Conservation (phyloP, 2,329 filamentous ascomycete genomes). For the Ascochyta fabae region DNA sequence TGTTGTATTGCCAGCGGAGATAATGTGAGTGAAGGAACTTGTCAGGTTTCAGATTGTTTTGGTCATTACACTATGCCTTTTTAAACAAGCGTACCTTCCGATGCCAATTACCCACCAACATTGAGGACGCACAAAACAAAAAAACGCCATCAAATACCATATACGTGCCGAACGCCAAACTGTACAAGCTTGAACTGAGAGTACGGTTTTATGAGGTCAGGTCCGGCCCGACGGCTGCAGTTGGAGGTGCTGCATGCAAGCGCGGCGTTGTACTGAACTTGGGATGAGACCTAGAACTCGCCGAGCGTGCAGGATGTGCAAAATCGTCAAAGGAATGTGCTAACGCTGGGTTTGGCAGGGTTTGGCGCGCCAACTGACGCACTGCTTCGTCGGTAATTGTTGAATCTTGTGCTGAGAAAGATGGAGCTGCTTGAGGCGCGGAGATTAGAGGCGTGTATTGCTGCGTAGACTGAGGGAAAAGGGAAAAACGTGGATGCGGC, state of each 20-base stretch:
- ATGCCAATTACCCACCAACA: too few species aligned
- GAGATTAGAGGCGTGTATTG: neutral
- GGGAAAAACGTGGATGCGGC: neutral
- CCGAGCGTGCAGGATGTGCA: conserved; percentile 9
- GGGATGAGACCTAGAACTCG: conserved; percentile 7
- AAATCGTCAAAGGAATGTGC: conserved; percentile 5
- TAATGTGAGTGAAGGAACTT: too few species aligned
- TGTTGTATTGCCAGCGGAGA: too few species aligned
- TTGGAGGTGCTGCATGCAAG: conserved; percentile 3
- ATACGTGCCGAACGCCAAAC: too few species aligned
- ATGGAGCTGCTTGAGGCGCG: neutral
- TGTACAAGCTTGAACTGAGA: neutral
- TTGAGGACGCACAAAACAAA: too few species aligned
- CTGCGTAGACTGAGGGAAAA: neutral
- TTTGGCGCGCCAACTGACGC: neutral
- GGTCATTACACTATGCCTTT: too few species aligned
- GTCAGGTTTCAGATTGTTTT: too few species aligned
- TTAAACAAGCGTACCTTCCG: too few species aligned
- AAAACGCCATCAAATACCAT: too few species aligned
- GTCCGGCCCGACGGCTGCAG: neutral
- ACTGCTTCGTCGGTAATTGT: neutral
- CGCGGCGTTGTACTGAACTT: conserved; percentile 18
- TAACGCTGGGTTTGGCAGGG: neutral
- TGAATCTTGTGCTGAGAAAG: neutral
- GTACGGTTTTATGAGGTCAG: too few species aligned